Percentiles rank a stretch among this genome's conserved stretches.
These are phyloP conservation scores for Epichloe coenophiala DNA, from an alignment of 2,329 filamentous ascomycete species.

Conservation along the genomic window DNA sequence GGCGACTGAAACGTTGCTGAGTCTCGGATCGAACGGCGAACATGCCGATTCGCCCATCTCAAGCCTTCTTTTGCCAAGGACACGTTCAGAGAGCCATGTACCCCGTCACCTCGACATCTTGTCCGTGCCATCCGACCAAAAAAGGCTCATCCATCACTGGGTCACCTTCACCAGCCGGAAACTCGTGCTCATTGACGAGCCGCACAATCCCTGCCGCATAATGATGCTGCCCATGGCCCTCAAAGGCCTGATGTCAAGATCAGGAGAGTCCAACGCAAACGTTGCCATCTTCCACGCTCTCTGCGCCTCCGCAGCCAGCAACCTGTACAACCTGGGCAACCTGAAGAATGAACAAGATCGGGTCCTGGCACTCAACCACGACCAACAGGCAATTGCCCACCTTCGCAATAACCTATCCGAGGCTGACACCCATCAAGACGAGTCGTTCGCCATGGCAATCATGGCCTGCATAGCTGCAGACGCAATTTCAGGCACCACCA, in stretches of 20 bases:
- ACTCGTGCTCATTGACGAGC: conserved; percentile 12
- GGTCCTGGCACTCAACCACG: conserved; percentile 10
- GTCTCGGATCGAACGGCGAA: background rate
- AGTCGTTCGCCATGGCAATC: conserved; percentile 27
- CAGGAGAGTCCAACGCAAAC: conserved; percentile 9
- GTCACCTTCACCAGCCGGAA: conserved; percentile 14
- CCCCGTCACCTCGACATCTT: conserved; percentile 10
- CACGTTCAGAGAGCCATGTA: background rate
- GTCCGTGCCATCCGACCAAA: conserved; percentile 8
- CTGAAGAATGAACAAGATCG: conserved; percentile 7
- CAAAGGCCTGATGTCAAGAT: conserved; percentile 9
- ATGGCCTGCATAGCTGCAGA: conserved; percentile 21
- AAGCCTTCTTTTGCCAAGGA: background rate
- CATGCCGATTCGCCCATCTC: background rate
- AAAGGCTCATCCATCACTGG: conserved; percentile 14
- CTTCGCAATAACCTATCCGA: conserved; percentile 10
- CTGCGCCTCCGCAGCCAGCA: conserved; percentile 26
- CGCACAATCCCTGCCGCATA: conserved; percentile 13
- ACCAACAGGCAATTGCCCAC: conserved; percentile 12
- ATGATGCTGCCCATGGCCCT: conserved; percentile 15
- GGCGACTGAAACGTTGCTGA: background rate
- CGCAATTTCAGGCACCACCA: conserved; percentile 12
- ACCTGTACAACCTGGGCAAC: conserved; percentile 25
- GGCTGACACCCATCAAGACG: conserved; percentile 11
- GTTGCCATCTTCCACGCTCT: conserved; percentile 13